Percentiles rank a stretch among this genome's conserved stretches.
Conservation (phyloP, 2,329 filamentous ascomycete genomes). For the Arthrobotrys pseudoclavata region DNA sequence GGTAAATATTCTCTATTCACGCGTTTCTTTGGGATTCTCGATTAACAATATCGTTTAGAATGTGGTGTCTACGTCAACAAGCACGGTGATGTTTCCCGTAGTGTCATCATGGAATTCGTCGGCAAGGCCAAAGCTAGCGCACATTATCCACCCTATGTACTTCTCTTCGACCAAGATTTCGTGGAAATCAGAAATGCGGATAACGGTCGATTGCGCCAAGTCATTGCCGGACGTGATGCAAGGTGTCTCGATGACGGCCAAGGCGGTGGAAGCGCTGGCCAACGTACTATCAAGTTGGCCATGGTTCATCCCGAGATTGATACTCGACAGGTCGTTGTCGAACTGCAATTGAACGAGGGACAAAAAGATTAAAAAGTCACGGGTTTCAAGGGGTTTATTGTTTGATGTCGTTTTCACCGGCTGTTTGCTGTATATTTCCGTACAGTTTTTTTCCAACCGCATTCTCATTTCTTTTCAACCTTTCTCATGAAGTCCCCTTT, state of each 20-base stretch:
- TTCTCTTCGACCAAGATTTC: slow-evolving; percentile 96
- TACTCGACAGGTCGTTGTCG: slow-evolving; percentile 87
- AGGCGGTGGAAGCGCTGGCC: slow-evolving; percentile 72
- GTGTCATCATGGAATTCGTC: slow-evolving; percentile 99
- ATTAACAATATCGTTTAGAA: slow-evolving; percentile 68
- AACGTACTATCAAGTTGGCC: slow-evolving; percentile 89
- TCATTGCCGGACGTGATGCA: slow-evolving; percentile 91
- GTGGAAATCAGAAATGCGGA: slow-evolving; percentile 97
- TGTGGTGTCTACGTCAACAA: slow-evolving; percentile 99
- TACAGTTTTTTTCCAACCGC: slow-evolving; percentile 1
- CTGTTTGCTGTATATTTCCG: slow-evolving; percentile 27
- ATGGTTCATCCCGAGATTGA: slow-evolving; percentile 94
- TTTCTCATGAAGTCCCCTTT: slow-evolving; percentile 12
- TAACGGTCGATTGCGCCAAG: slow-evolving; percentile 91
- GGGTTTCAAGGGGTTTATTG: background rate
- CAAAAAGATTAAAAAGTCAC: slow-evolving; percentile 71
- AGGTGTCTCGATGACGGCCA: slow-evolving; percentile 89
- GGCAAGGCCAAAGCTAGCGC: slow-evolving; percentile 89
- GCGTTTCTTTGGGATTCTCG: background rate
- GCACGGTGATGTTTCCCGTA: slow-evolving; percentile 92
- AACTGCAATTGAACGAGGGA: slow-evolving; percentile 92
- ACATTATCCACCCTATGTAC: slow-evolving; percentile 89
- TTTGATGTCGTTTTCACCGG: slow-evolving; percentile 24
- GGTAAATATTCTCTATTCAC: slow-evolving; percentile 31
- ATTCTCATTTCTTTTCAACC: slow-evolving; percentile 13